Percentiles rank a stretch among this genome's conserved stretches.
Evolutionary conservation across 129 eudicot genomes (phyloP).

Genomic region (Lactuca sativa): DNA sequence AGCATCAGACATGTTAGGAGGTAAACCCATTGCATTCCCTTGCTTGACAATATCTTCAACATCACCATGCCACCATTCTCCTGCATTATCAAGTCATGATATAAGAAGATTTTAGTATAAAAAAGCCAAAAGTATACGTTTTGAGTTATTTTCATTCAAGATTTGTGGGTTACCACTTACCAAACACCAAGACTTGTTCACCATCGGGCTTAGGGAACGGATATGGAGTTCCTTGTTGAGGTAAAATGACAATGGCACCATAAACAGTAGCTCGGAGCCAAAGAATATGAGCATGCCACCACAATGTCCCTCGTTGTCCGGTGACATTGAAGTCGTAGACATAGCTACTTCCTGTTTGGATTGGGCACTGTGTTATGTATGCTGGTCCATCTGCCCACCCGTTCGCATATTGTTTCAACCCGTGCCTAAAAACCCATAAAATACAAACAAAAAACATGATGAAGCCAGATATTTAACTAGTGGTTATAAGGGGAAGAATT

Average conservation of each 20-base stretch:
- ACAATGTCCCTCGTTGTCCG: conserved; percentile 48
- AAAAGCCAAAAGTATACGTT: not conserved
- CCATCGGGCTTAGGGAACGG: conserved; percentile 45
- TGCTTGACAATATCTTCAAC: conserved; percentile 44
- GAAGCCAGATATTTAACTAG: not conserved
- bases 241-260: conserved; percentile 53
- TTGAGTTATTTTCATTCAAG: too few relatives aligned
- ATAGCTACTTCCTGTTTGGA: conserved; percentile 38
- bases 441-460: not conserved
- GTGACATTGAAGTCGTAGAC: conserved; percentile 40
- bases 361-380: conserved; percentile 54
- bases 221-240: conserved; percentile 48
- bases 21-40: conserved; percentile 49
- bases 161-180: not conserved
- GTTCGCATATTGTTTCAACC: conserved; percentile 45
- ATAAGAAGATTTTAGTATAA: too few relatives aligned
- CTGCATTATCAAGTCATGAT: conserved; percentile 6
- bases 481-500: not conserved
- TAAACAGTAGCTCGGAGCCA: conserved; percentile 57
- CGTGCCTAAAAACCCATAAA: conserved; percentile 35
- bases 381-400: conserved; percentile 63
- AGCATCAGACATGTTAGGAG: conserved; percentile 50
- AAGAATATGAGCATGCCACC: conserved; percentile 58
- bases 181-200: conserved; percentile 38
- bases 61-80: conserved; percentile 55